Evolutionary conservation across 169 alveolate species (phyloP).

Genomic region (Fabrea salina): DNA sequence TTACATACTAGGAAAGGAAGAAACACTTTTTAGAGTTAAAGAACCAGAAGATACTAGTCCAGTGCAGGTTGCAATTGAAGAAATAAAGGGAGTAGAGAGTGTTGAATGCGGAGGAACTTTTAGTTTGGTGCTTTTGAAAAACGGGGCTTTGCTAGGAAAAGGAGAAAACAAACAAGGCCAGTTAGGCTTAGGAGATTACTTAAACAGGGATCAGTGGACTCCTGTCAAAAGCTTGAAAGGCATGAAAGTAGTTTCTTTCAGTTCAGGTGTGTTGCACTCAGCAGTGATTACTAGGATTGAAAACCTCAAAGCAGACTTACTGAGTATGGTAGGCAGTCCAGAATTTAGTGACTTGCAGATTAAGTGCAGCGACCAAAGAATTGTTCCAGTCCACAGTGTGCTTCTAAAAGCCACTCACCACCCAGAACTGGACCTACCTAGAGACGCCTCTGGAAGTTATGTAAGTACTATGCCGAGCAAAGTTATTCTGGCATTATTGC

Average conservation of each 20-base stretch:
- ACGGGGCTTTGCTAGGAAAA: neutral
- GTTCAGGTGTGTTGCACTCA: neutral
- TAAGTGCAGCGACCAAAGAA: neutral
- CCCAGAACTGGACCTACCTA: neutral
- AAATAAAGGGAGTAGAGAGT: neutral
- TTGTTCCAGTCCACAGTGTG: neutral
- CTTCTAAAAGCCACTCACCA: neutral
- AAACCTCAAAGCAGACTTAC: neutral
- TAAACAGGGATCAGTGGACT: neutral
- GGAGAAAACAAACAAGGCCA: conserved; percentile 26
- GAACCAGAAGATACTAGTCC: neutral
- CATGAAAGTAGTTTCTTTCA: neutral
- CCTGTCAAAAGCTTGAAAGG: neutral
- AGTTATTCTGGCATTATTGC: too few relatives aligned
- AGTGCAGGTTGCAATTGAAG: neutral
- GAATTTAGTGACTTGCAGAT: neutral
- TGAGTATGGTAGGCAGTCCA: neutral
- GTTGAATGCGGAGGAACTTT: neutral
- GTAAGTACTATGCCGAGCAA: too few relatives aligned
- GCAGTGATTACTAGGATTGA: neutral
- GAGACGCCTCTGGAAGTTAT: neutral
- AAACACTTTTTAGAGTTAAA: neutral
- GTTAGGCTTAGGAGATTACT: neutral
- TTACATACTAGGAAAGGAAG: neutral
- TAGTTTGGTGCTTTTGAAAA: neutral